Base-by-base conservation (phyloP, 2,329 filamentous ascomycete genomes). In the Pestalotiopsis sp. region DNA sequence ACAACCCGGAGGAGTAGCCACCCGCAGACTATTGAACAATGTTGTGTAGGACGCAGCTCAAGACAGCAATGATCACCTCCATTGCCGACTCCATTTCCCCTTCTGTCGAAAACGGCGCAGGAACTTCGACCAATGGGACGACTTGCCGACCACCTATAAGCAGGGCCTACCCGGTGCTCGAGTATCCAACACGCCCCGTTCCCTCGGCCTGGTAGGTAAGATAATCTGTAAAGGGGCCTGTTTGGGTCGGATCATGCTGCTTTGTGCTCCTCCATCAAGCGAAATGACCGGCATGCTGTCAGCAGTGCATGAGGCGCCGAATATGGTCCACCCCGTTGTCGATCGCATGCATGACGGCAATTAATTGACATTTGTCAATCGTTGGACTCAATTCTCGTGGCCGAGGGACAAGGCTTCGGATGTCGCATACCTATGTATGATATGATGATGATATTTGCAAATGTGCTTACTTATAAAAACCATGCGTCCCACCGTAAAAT, bases 121-220 rank as follows among this genome's bases (percentile, higher is more conserved):
- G 38, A 36, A 59, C 25, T 6, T 36, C 23, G 25, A 23, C 59
- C 59, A 62, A 39, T 62, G 17, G 31, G 27, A 20, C 36, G 13
- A n/a, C 59, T 62, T 62, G 59, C 59, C 59, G 59, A 62, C n/a
- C 36, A 39, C 17, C n/a, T 62, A 62, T 62, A 62, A 12, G 59
- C 59, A 36, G 20, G n/a, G 6, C 31, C 45, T n/a, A 52, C 45
- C 45, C 45, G 45, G 45, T 52, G 23, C 4, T 52, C 20, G 45
- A n/a, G 9, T n/a, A n/a, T 52, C n/a, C 20, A 36, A 36, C 31
- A 36, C 31, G 31, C 31, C 31, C 31, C 31, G 31, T 9, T 36
- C 31, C 31, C 31, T 36, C 31, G 31, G 31, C 31, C 31, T 36
- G 7, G 31, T 36, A 36, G 31, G 31, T 36, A 7, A 36, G 31